phyloP scores from a whole-genome alignment of 2,329 filamentous ascomycete genomes.

The Aspergillus sp. region DNA sequence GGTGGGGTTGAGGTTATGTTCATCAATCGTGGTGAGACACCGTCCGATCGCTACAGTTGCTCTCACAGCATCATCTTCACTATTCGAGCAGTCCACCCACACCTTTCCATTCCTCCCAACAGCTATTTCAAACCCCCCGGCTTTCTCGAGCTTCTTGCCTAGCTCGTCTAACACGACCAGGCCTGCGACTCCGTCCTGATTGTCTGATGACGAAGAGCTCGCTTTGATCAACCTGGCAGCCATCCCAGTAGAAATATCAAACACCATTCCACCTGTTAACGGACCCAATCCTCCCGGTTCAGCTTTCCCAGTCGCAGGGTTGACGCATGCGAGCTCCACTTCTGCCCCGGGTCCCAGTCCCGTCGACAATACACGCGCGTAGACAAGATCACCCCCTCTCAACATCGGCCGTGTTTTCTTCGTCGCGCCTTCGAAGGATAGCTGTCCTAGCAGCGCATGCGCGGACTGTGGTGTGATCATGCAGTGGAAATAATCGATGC shows the following conservation, averaged over 20 bases:
- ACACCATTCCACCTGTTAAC: conserved; percentile 82
- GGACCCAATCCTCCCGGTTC: conserved; percentile 86
- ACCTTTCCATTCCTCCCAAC: conserved; percentile 89
- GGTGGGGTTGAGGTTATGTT: conserved; percentile 46
- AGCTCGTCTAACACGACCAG: conserved; percentile 77
- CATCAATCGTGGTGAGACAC: conserved; percentile 76
- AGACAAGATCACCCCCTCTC: conserved; percentile 73
- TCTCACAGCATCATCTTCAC: conserved; percentile 57
- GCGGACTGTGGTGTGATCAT: conserved; percentile 65
- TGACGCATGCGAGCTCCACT: conserved; percentile 86
- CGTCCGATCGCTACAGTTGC: conserved; percentile 75
- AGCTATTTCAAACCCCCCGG: conserved; percentile 80
- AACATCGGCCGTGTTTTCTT: conserved; percentile 89
- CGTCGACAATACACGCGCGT: conserved; percentile 77
- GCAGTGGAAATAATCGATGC: conserved; percentile 77
- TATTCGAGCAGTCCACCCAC: conserved; percentile 76
- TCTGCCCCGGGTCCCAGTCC: conserved; percentile 83
- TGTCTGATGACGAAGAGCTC: conserved; percentile 36
- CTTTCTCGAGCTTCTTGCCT: conserved; percentile 65
- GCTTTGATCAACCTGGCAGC: conserved; percentile 67
- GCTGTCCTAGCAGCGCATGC: conserved; percentile 72
- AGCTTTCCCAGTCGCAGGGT: conserved; percentile 78
- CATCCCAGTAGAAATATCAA: conserved; percentile 75
- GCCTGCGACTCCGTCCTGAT: conserved; percentile 54
- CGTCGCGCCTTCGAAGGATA: conserved; percentile 89